Base-by-base conservation (phyloP, 345 rosid species). In the Conringia planisiliqua region DNA sequence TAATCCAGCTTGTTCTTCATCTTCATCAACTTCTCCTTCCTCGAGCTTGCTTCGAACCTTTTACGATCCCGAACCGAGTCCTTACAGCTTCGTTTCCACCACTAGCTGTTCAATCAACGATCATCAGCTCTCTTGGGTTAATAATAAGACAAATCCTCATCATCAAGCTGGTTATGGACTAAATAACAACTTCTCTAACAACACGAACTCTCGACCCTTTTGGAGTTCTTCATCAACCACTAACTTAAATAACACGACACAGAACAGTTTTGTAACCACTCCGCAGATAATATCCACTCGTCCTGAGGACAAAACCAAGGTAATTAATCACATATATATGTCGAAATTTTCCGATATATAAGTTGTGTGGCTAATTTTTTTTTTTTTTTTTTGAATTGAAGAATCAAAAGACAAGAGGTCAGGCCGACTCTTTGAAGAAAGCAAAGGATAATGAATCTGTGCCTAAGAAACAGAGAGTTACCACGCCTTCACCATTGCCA, bases 401-500 rank as follows among this genome's bases (percentile, higher is more conserved):
- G 61, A 77, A 65, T 58, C 47, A 48, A 61, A 71, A 77, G 62
- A 32, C 48, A 57, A 71, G 61, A 70, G 86, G 72, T 38, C 78
- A 39, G 13, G 56, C 77, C 16, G 82, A 68, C 68, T 64, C 69
- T 27, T 64, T 66, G 66, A 78, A 55, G 76, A 93, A 78, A 83
- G 79, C 84, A 82, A 82, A 71, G 48, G 78, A 78, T 62, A 67
- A 59, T 68, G 97, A 85, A 71, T 51, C 85, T 64, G 67, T 81
- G 66, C 70, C 81, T 5, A 89, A 90, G 73, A 86, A 90, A 85
- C 82, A 85, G 5, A 79, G 97, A 78, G 82, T 85, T 50, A 86
- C 87, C 76, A 85, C 97, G 29, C 82, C 97, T 46, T 87, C 94
- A 12, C 83, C 98, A 17, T 78, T 88, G 69, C 98, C 96, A 62